Conservation (phyloP, 2,329 filamentous ascomycete species). For the Alternaria sp. region DNA sequence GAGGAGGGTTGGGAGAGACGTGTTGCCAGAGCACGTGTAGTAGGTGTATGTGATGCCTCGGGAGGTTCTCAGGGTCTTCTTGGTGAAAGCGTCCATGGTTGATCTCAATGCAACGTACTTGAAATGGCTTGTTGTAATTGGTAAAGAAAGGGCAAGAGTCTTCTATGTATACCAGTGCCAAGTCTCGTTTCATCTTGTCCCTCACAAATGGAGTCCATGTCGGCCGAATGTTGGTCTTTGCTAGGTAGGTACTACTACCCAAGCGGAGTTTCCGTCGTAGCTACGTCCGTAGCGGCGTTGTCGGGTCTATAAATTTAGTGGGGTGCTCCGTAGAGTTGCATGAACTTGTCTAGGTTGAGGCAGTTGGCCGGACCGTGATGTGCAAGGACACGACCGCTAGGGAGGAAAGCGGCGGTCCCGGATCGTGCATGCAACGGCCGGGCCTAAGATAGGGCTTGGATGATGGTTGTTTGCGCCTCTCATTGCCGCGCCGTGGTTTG, state of each 20-base stretch:
- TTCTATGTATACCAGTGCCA: neutral
- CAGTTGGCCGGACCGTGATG: neutral
- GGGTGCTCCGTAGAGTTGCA: neutral
- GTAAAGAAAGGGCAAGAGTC: neutral
- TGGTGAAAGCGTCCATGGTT: conserved; percentile 35
- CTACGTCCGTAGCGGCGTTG: neutral
- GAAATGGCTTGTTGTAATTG: neutral
- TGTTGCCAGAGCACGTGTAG: conserved; percentile 28
- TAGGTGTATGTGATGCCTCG: conserved; percentile 39
- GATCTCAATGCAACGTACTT: neutral
- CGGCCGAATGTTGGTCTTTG: neutral
- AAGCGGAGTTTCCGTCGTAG: neutral
- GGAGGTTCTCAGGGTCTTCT: conserved; percentile 35
- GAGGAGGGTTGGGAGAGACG: conserved; percentile 31
- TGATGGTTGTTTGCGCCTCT: neutral
- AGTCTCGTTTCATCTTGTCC: neutral
- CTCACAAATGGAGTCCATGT: neutral
- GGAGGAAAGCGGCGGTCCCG: neutral
- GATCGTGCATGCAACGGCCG: neutral
- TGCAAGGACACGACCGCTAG: neutral
- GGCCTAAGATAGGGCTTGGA: neutral
- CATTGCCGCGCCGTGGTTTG: neutral
- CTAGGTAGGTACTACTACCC: neutral
- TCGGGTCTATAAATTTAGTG: neutral
- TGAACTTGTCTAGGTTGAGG: neutral